Percentiles rank a stretch among this genome's conserved stretches.
phyloP scores from a whole-genome alignment of 345 rosid species.

The Salix viminalis region DNA sequence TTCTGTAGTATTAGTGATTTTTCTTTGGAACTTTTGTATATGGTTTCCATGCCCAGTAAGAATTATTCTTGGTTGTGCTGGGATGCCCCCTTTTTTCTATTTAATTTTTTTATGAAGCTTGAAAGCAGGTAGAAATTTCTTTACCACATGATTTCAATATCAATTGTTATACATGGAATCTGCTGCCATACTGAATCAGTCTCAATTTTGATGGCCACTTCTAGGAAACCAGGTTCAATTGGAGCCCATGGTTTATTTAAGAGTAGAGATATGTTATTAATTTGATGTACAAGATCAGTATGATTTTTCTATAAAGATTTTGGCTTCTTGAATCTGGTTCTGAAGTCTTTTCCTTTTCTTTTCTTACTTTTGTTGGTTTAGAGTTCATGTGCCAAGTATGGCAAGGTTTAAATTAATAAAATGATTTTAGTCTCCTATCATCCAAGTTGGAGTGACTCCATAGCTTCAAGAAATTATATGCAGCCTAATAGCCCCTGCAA shows the following conservation, averaged over 20 bases:
- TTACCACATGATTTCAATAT: background rate
- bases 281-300: background rate
- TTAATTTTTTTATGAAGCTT: background rate
- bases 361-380: background rate
- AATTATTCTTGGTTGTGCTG: constrained; percentile 1
- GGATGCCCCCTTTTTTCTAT: background rate
- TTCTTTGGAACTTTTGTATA: background rate
- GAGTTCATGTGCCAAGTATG: background rate
- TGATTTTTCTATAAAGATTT: no score
- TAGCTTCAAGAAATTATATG: constrained; percentile 4
- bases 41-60: background rate
- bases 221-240: background rate
- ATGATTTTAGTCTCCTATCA: background rate
- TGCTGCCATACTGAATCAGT: background rate
- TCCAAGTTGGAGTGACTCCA: constrained; percentile 1
- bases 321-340: background rate
- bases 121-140: background rate
- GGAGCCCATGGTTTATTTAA: background rate
- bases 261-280: background rate
- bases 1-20: background rate
- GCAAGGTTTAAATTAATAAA: background rate
- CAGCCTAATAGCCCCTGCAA: background rate
- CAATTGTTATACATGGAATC: background rate
- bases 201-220: background rate
- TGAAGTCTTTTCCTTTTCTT: background rate